Percentiles rank a stretch among this genome's conserved stretches.
phyloP scores from a whole-genome alignment of 2,329 filamentous ascomycete genomes.

The Trichoderma lentiforme region DNA sequence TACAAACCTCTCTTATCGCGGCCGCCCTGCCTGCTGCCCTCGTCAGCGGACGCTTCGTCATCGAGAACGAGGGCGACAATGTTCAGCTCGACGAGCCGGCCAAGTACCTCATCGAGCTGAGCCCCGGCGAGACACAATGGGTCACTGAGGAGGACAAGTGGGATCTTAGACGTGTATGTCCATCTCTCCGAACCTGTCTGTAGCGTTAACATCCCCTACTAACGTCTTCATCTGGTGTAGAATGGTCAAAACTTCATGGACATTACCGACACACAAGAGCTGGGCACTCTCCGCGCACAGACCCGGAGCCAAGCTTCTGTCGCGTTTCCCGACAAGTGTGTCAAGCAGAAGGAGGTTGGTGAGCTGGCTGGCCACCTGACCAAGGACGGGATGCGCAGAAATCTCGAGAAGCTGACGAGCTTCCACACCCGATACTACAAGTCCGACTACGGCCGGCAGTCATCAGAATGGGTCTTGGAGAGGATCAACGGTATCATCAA shows the following conservation, averaged over 20 bases:
- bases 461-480: slow-evolving; percentile 79
- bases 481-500: slow-evolving; percentile 71
- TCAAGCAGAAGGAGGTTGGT: slow-evolving; percentile 62
- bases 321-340: slow-evolving; percentile 65
- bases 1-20: slow-evolving; percentile 51
- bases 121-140: slow-evolving; percentile 79
- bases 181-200: neutral
- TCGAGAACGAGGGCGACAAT: slow-evolving; percentile 48
- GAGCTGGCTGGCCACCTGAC: slow-evolving; percentile 66
- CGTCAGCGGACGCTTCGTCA: slow-evolving; percentile 55
- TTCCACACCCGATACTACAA: slow-evolving; percentile 84
- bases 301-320: slow-evolving; percentile 33
- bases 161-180: slow-evolving; percentile 73
- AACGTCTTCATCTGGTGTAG: slow-evolving; percentile 41
- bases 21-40: slow-evolving; percentile 52
- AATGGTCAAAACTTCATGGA: slow-evolving; percentile 89
- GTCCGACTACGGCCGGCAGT: slow-evolving; percentile 74
- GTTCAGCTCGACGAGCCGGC: slow-evolving; percentile 46
- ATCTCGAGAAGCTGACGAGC: slow-evolving; percentile 73
- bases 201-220: neutral
- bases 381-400: slow-evolving; percentile 71
- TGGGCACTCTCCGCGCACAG: slow-evolving; percentile 43
- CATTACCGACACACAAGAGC: slow-evolving; percentile 70
- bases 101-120: slow-evolving; percentile 73
- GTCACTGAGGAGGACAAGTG: slow-evolving; percentile 95